These are phyloP conservation scores for Leccinum subtestaceum DNA, from an alignment of 768 basidiomycete species.

Conservation along the genomic window DNA sequence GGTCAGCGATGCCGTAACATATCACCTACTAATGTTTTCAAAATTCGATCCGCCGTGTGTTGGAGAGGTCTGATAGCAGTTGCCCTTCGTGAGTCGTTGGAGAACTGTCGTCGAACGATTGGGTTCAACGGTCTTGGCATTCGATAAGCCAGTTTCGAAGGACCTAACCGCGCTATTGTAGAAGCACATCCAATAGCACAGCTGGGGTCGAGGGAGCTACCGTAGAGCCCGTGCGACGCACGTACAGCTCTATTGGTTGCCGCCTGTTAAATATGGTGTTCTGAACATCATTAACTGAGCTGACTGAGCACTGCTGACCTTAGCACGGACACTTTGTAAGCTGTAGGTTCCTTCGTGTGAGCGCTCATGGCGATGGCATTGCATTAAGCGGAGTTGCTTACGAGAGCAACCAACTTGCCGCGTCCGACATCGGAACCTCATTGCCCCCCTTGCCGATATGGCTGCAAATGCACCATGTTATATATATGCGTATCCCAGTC, in stretches of 20 bases:
- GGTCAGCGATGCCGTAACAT: neutral
- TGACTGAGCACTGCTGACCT: neutral
- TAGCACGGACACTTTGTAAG: slow-evolving; percentile 1
- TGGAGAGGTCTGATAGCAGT: neutral
- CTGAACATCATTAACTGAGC: neutral
- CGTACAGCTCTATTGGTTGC: neutral
- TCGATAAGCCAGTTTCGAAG: neutral
- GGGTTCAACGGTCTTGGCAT: neutral
- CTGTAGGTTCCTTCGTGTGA: neutral
- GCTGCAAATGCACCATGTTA: neutral
- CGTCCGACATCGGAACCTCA: neutral
- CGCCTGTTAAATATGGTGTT: neutral
- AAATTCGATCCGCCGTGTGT: neutral
- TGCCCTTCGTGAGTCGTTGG: neutral
- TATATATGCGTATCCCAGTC: neutral
- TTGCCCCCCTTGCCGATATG: neutral
- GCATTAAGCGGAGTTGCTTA: neutral
- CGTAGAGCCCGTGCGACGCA: neutral
- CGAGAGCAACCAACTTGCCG: neutral
- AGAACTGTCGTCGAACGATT: neutral
- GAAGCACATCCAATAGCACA: neutral
- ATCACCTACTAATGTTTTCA: neutral
- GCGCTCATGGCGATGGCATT: too few relatives aligned
- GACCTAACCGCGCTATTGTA: neutral
- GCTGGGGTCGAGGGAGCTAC: neutral